Percentiles rank a stretch among this genome's conserved stretches.
Conservation (phyloP, 2,329 filamentous ascomycete species). For the Zalaria sp. region DNA sequence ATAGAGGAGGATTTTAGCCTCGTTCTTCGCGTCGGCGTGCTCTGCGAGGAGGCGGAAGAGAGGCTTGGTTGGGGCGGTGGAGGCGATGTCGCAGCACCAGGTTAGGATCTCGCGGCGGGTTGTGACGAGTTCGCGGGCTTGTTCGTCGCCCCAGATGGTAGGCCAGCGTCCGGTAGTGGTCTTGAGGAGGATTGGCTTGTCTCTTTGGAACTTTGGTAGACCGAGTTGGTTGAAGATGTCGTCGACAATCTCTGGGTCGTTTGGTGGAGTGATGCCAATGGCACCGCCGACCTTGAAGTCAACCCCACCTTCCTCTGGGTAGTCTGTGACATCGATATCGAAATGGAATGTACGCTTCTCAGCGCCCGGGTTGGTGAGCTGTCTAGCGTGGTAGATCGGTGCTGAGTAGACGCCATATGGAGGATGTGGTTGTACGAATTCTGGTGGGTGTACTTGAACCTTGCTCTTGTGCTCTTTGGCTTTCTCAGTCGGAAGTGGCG, state of each 20-base stretch:
- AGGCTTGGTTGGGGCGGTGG: constrained; percentile 77
- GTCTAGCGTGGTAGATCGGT: constrained; percentile 70
- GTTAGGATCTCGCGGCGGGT: constrained; percentile 84
- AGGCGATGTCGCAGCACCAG: constrained; percentile 92
- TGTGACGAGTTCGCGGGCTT: constrained; percentile 71
- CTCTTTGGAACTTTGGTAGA: constrained; percentile 67
- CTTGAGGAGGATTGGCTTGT: constrained; percentile 67
- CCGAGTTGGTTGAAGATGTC: constrained; percentile 71
- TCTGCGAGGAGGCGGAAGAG: constrained; percentile 78
- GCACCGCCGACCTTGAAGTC: constrained; percentile 96
- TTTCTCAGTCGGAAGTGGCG: constrained; percentile 27
- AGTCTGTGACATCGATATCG: constrained; percentile 90
- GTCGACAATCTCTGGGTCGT: constrained; percentile 62
- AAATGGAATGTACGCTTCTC: constrained; percentile 98
- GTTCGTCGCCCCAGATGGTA: constrained; percentile 92
- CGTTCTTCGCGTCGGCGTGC: constrained; percentile 62
- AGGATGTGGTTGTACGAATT: constrained; percentile 86
- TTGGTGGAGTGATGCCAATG: constrained; percentile 84
- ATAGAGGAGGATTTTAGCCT: constrained; percentile 79
- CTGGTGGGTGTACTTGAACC: constrained; percentile 55
- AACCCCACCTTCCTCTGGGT: constrained; percentile 67
- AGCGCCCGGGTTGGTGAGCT: constrained; percentile 74
- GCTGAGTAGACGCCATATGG: constrained; percentile 86
- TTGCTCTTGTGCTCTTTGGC: constrained; percentile 23
- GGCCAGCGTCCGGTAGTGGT: constrained; percentile 82